Evolutionary conservation across 441 rosid genomes (phyloP).

Genomic region (Cnidoscolus chayamansa): DNA sequence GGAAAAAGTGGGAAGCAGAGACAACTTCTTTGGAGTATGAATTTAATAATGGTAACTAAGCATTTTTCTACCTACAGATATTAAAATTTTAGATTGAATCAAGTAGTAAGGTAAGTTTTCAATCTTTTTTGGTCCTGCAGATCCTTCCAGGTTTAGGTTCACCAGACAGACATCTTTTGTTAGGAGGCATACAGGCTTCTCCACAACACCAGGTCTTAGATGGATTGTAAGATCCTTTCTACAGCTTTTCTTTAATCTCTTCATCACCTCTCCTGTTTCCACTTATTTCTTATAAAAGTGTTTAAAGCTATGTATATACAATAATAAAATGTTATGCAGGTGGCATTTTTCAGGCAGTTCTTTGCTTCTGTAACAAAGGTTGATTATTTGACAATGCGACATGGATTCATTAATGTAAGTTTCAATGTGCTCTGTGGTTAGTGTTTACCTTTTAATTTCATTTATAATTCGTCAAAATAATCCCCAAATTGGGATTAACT

Average conservation of each 20-base stretch:
- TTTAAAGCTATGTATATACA: too few species aligned
- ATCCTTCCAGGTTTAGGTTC: constrained; percentile 51
- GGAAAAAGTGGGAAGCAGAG: constrained; percentile 62
- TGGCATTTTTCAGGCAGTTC: constrained; percentile 64
- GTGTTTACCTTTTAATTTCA: background rate
- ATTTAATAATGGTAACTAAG: constrained; percentile 38
- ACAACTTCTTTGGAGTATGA: constrained; percentile 50
- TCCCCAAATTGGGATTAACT: too few species aligned
- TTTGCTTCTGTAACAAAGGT: constrained; percentile 53
- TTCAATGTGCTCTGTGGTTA: too few species aligned
- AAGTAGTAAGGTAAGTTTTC: too few species aligned
- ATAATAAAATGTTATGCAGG: constrained; percentile 25
- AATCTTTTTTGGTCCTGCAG: constrained; percentile 19
- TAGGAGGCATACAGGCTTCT: constrained; percentile 51
- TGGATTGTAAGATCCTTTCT: constrained; percentile 41
- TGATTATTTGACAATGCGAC: constrained; percentile 59
- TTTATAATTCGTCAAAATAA: too few species aligned
- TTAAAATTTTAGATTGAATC: too few species aligned
- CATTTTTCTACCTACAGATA: background rate
- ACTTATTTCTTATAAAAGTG: too few species aligned
- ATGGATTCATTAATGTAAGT: constrained; percentile 58
- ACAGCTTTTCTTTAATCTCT: background rate
- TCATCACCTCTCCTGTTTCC: too few species aligned
- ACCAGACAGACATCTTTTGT: constrained; percentile 60
- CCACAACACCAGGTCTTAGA: constrained; percentile 35